A percentile compares a stretch with the other conserved stretches of the same genome.
Evolutionary conservation across 1,284 basidiomycete genomes (phyloP).

Genomic region (Fistulinella staudtii): DNA sequence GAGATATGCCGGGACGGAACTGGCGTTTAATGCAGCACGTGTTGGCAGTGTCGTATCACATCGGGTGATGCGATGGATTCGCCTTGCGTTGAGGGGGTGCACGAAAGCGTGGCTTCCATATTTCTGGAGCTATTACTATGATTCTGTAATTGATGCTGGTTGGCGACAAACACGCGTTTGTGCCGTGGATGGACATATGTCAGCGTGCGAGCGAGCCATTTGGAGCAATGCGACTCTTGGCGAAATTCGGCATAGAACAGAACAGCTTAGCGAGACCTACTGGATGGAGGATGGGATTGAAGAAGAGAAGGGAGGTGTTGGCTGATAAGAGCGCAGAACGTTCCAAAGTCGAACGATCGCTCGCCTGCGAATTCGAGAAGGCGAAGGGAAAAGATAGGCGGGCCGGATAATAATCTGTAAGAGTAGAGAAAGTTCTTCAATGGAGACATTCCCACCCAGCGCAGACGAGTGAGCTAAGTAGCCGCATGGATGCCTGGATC

Average conservation of each 20-base stretch:
- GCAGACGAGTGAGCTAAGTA: too few relatives aligned
- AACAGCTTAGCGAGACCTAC: not conserved
- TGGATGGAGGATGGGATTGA: constrained; percentile 1
- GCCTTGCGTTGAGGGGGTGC: constrained; percentile 28
- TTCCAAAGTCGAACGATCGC: not conserved
- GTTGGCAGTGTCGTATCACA: constrained; percentile 30
- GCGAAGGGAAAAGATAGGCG: not conserved
- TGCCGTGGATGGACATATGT: constrained; percentile 11
- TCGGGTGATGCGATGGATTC: constrained; percentile 23
- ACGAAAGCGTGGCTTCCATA: constrained; percentile 26
- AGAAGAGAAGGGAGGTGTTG: constrained; percentile 1
- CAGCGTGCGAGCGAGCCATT: not conserved
- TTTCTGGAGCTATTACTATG: constrained; percentile 13
- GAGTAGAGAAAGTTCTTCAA: too few relatives aligned
- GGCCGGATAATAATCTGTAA: too few relatives aligned
- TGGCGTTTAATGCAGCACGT: constrained; percentile 29
- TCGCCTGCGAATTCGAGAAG: not conserved
- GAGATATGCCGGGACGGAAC: constrained; percentile 29
- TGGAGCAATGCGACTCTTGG: constrained; percentile 4
- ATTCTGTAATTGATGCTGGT: constrained; percentile 19
- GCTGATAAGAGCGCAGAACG: not conserved
- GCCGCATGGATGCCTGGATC: too few relatives aligned
- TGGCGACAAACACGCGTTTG: constrained; percentile 25
- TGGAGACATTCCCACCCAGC: too few relatives aligned
- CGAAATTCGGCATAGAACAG: constrained; percentile 15